These are phyloP conservation scores for Aspergillus oerlinghausenensis DNA, from an alignment of 2,329 filamentous ascomycete genomes.

Conservation along the genomic window DNA sequence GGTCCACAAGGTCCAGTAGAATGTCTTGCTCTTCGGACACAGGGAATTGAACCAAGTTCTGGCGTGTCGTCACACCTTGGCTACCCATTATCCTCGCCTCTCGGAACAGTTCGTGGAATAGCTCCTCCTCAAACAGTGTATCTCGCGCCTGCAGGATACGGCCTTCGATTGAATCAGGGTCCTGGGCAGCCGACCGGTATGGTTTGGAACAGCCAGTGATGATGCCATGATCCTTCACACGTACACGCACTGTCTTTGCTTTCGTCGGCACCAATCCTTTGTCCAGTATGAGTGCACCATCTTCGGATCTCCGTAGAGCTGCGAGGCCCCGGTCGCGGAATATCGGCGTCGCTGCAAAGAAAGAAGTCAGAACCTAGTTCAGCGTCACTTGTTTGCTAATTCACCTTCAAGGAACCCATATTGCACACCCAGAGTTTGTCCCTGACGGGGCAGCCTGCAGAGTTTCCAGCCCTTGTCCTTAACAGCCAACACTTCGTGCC, in stretches of 20 bases:
- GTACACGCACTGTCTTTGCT: slow-evolving; percentile 62
- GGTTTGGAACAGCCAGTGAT: slow-evolving; percentile 53
- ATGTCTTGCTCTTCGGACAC: slow-evolving; percentile 54
- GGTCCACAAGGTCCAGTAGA: slow-evolving; percentile 62
- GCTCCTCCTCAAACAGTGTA: slow-evolving; percentile 60
- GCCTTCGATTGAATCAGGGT: slow-evolving; percentile 31
- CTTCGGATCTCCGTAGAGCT: slow-evolving; percentile 67
- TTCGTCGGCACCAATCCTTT: slow-evolving; percentile 48
- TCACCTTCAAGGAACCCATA: slow-evolving; percentile 80
- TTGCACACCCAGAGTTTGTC: slow-evolving; percentile 72
- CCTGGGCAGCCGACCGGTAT: slow-evolving; percentile 8
- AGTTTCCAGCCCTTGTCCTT: slow-evolving; percentile 83
- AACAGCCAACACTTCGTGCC: slow-evolving; percentile 77
- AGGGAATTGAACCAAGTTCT: slow-evolving; percentile 53
- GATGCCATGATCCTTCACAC: slow-evolving; percentile 54
- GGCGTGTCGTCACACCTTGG: slow-evolving; percentile 63
- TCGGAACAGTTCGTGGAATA: slow-evolving; percentile 83
- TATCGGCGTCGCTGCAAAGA: slow-evolving; percentile 45
- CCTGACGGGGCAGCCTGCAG: slow-evolving; percentile 68
- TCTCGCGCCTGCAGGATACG: slow-evolving; percentile 42
- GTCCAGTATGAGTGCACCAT: slow-evolving; percentile 73
- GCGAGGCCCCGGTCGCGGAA: slow-evolving; percentile 72
- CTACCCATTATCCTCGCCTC: slow-evolving; percentile 71
- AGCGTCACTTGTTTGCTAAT: slow-evolving; percentile 7
- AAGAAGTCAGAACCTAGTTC: neutral